Evolutionary conservation across 139 green algal species (phyloP).

Genomic region (Closterium sp.): DNA sequence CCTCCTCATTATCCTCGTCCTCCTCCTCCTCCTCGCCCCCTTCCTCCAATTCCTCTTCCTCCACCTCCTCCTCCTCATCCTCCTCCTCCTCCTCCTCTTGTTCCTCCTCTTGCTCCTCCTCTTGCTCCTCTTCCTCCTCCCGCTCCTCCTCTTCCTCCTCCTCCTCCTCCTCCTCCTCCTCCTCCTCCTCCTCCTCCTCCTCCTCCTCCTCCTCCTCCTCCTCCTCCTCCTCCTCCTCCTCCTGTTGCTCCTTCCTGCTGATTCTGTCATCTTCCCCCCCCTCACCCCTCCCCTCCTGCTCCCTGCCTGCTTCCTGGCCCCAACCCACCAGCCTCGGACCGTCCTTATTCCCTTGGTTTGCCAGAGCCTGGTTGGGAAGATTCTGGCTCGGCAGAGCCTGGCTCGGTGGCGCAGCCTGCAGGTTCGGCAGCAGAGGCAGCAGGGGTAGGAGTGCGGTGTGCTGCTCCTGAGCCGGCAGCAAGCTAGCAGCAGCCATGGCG

Average conservation of each 20-base stretch:
- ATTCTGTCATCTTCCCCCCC: not conserved
- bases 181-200: not conserved
- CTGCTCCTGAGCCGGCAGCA: not conserved
- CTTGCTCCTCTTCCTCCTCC: not conserved
- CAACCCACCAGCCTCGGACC: not conserved
- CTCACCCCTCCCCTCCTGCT: not conserved
- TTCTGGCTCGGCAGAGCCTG: not conserved
- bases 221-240: not conserved
- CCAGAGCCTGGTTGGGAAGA: not conserved
- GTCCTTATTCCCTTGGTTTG: not conserved
- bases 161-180: not conserved
- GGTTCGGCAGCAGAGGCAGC: not conserved
- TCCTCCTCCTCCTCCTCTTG: not conserved
- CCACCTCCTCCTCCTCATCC: not conserved
- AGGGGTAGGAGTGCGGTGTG: not conserved
- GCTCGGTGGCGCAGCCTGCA: not conserved
- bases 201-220: not conserved
- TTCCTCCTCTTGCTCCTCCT: not conserved
- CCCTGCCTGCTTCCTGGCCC: not conserved
- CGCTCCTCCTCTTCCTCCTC: not conserved
- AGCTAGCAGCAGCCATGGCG: not conserved
- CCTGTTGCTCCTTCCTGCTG: not conserved
- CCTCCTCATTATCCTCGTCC: not conserved
- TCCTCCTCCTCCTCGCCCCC: not conserved
- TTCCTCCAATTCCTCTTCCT: not conserved